Evolutionary conservation across 495 filamentous ascomycete genomes (phyloP), one percentile per base, ranked within the genome.

Genomic region (Hapsidospora chrysogenum): DNA sequence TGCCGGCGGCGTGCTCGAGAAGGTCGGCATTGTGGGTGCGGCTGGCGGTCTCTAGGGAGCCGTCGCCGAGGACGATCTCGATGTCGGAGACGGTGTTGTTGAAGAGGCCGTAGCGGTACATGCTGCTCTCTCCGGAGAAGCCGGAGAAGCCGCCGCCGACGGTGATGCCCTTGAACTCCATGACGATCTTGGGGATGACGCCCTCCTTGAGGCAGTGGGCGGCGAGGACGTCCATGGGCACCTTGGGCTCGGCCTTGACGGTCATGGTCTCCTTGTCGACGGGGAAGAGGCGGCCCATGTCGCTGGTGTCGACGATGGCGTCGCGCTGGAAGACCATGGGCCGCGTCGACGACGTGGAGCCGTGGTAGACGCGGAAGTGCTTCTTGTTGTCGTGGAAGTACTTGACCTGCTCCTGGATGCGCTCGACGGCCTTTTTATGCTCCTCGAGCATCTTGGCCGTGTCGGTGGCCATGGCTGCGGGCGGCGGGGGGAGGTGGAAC

Each of bases 281-380:
- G 3, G 53, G 29, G 1, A 81, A 54, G 16, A 81, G 58, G 43
- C 60, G 51, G 33, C 54, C 57, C 14, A 81, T 60, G 20, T 38
- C 41, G 40, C 56, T 56, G 17, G 49, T 77, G 47, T 82, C 69
- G 30, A 78, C 55, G 8, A 61, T 61, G 31, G 64, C 58, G 32
- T 61, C 54, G 4, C 47, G 51, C 29, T 51, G 50, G 28, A 55
- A 47, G n/a, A 42, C 36, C 3, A 53, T 41, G 2, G 48, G 52
- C 0, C 80, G 71, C 4, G 80, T 85, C 56, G 71, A 79, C 47
- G 81, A 81, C n/a, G 79, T 82, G 0, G 74, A 72, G 34, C 79
- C 79, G 57, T 84, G 78, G 45, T 63, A 74, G 36, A 85, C 78
- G 7, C 76, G 67, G 50, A 78, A 85, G 0, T 68, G 61, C 37